Base-by-base conservation (phyloP, 2,329 filamentous ascomycete genomes). In the Chaetomiaceae sp. region DNA sequence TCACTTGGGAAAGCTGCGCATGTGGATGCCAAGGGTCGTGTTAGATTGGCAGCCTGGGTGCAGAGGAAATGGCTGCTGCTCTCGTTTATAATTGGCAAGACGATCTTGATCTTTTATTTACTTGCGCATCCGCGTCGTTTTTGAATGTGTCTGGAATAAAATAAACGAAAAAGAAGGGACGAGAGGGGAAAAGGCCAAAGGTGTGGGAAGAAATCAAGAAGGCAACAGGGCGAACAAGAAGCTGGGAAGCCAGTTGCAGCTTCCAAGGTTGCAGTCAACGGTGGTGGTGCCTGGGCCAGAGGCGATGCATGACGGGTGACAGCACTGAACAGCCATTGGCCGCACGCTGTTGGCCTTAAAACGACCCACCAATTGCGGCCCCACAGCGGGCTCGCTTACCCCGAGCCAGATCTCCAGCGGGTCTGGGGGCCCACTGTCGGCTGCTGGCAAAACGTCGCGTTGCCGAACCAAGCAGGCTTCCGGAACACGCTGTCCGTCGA, bases 281-380 rank as follows among this genome's bases (percentile, higher is more conserved):
- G 44, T 27, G 25, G 25, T 27, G 25, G 25, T 44, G 48, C 50
- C 39, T 52, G 34, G 44, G 17, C 42, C 31, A 41, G 52, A 27
- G 38, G 33, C 45, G 39, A 52, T 51, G 50, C 55, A 53, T 44
- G 51, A 50, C n/a, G 6, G 51, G 51, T 49, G 48, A 49, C 48
- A 16, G 43, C 46, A 50, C 48, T 39, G 39, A 33, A 50, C 41
- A 31, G 33, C 25, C 25, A 27, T 27, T 27, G 25, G 25, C 2
- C 25, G 25, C 25, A 7, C 25, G 10, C 6, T 7, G 25, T 27
- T 27, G 25, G 25, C 25, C 25, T 27, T 27, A 10, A 27, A 6
- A 27, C 25, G 25, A 10, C 25, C 25, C 25, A 27, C 51, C 33
- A 39, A 42, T 48, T 9, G 19, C 27, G 19, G 50, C 41, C 44